Base-by-base conservation (phyloP, 768 basidiomycete species). In the Leccinum obscurum region DNA sequence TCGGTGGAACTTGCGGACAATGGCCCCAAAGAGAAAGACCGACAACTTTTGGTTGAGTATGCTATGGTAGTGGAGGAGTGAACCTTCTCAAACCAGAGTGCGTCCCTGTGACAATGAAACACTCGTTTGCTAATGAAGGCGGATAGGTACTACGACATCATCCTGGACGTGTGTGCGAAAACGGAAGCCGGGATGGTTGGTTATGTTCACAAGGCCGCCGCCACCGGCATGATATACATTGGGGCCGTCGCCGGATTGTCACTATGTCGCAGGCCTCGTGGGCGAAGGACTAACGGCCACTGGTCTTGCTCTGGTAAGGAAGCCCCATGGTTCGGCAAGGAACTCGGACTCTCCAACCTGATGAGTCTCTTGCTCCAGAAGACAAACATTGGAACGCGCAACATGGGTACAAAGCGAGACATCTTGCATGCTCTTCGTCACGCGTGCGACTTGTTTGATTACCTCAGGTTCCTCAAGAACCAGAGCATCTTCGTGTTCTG, bases 351-450 rank as follows among this genome's bases (percentile, higher is more conserved):
- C 3, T 87, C 89, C 68, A 96, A 97, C 77, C 89, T 89, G 10
- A 93, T 97, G 88, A 95, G 96, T n/a, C 82, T 94, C 30, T 78
- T 98, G 50, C 84, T 99, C 10, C 96, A 98, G 75, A 99, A 99
- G 77, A 97, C 94, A 24, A 98, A 98, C 74, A 96, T 99, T 74
- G 92, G 76, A 86, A 66, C 82, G 85, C 60, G 94, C 93, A 17
- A 75, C 86, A 62, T 92, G 87, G 83, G 93, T 83, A 2, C 87
- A 93, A 72, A 93, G 86, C 67, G 92, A 85, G 49, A 96, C 97
- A 93, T 93, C 37, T 76, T 96, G 17, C 92, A 98, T 70, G 93
- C 90, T n/a, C 78, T 98, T 41, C 74, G 91, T 34, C 96, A 99
- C 67, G 79, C 89, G 7, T 83, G 85, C 34, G 93, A 95, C 70